These are phyloP conservation scores for Durusdinium trenchii DNA, from an alignment of 73 alveolate genomes.

Conservation along the genomic window DNA sequence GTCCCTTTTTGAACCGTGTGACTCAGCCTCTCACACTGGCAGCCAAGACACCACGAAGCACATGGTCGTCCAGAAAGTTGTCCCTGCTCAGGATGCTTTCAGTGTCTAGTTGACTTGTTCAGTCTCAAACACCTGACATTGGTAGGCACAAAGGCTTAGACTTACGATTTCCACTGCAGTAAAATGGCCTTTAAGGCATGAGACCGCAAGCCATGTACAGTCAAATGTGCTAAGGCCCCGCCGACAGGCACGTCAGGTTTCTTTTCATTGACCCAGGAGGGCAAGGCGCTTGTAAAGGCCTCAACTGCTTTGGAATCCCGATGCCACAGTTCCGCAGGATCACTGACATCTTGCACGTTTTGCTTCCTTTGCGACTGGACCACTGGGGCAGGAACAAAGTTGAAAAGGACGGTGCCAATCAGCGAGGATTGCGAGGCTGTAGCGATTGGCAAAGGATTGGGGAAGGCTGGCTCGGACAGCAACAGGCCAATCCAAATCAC, in stretches of 20 bases:
- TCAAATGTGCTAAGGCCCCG: no score
- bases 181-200: no score
- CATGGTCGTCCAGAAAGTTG: constrained; percentile 83
- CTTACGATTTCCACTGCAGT: no score
- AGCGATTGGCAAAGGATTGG: constrained; percentile 47
- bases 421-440: constrained; percentile 68
- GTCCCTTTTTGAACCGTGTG: neutral
- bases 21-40: neutral
- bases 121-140: no score
- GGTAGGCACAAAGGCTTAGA: no score
- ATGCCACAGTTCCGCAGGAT: neutral
- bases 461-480: constrained; percentile 67
- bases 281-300: constrained; percentile 85
- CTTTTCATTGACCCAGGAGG: constrained; percentile 95
- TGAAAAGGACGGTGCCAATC: constrained; percentile 88
- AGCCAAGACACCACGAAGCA: constrained; percentile 27
- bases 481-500: constrained; percentile 65
- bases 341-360: neutral
- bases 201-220: no score
- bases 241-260: constrained; percentile 75
- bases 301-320: neutral
- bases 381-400: constrained; percentile 11
- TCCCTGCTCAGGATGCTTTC: neutral
- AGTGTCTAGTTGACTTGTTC: neutral
- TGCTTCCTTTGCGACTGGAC: neutral